A percentile compares a stretch with the other conserved stretches of the same genome.
These are phyloP conservation scores for Cladosporium sp. DNA, from an alignment of 2,329 filamentous ascomycete species.

Conservation along the genomic window DNA sequence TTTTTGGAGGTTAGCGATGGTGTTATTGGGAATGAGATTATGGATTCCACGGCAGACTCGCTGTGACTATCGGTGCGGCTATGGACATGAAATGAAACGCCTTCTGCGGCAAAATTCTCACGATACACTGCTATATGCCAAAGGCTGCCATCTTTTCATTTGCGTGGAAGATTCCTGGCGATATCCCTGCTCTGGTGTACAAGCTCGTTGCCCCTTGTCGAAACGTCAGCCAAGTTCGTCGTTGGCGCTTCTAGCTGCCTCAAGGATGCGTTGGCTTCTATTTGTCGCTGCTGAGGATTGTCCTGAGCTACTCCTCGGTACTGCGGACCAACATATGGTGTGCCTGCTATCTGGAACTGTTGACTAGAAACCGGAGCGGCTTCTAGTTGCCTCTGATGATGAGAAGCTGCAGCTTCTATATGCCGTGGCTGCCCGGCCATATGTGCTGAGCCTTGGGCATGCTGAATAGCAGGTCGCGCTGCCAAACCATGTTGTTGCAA, in stretches of 20 bases:
- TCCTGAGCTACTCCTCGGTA: background rate
- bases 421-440: too few relatives aligned
- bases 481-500: too few relatives aligned
- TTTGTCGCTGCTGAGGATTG: background rate
- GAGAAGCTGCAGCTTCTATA: too few relatives aligned
- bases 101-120: too few relatives aligned
- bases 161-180: background rate
- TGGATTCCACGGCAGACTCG: background rate
- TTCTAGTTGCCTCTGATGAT: too few relatives aligned
- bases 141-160: background rate
- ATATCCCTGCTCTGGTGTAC: background rate
- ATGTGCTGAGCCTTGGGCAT: too few relatives aligned
- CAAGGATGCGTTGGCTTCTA: too few relatives aligned
- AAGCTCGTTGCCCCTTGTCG: background rate
- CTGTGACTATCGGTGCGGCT: background rate
- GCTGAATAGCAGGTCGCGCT: too few relatives aligned
- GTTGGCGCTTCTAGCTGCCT: background rate
- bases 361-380: too few relatives aligned
- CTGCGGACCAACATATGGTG: too few relatives aligned
- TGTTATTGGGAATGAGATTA: slow-evolving; percentile 3
- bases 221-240: background rate
- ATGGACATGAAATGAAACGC: background rate
- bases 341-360: too few relatives aligned
- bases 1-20: slow-evolving; percentile 5
- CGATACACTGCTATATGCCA: too few relatives aligned